Base-by-base conservation (phyloP, 805 yeast species). In the Suhomyces sp. region DNA sequence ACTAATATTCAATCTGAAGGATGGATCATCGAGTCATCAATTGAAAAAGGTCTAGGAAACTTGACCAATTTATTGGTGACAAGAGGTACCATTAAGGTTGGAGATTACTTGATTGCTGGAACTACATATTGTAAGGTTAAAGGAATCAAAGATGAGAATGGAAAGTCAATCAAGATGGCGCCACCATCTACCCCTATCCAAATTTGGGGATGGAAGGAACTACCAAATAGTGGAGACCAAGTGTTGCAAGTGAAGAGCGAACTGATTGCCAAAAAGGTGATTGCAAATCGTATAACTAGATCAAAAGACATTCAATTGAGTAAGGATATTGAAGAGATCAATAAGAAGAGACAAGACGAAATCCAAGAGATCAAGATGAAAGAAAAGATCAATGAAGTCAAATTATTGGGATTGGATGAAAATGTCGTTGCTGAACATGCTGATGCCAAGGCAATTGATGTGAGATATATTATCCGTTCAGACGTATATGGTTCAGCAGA, bases 401-500 rank as follows among this genome's bases (percentile, higher is more conserved):
- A 74, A 38, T 60, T 72, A 43, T 75, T 79, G 34, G 95, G 95
- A 0, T 68, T 84, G 36, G 70, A 71, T 26, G 51, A 70, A 11
- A 74, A 63, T 17, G 79, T 74, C 17, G 63, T 71, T 37, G 60
- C 54, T 20, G 67, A 57, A 36, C 48, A 63, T 46, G 35, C 56
- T 6, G 64, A 54, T 3, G 47, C 42, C 2, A 33, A 35, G 27
- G 35, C 57, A 34, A 31, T 52, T 54, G 56, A 63, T 10, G 63
- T 61, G 9, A 77, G 78, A 19, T 88, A 81, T 45, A 80, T 93
- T 18, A 68, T 93, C 22, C 88, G 86, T 54, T 85, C 96, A 0
- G 98, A 93, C 61, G 97, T 91, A 1, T 81, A 82, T 47, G 98
- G 98, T 0, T 90, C 98, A 0, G 84, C 86, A 0, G 98, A 93